Evolutionary conservation across 2,329 filamentous ascomycete species (phyloP).

Genomic region (Ophiostoma montium): DNA sequence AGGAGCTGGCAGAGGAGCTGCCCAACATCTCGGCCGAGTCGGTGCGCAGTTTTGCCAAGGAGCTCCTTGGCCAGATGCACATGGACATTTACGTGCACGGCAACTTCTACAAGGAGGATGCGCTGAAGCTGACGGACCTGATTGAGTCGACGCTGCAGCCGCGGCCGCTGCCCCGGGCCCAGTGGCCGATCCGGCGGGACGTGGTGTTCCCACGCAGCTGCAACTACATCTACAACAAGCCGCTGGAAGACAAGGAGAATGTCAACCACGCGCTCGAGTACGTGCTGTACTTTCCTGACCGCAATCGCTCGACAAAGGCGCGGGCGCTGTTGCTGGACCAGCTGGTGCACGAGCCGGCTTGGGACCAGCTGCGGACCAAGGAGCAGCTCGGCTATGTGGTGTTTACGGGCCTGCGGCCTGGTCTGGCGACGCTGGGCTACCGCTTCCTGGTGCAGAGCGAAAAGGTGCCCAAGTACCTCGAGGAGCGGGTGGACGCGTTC

Average conservation of each 20-base stretch:
- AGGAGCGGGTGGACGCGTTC: constrained; percentile 78
- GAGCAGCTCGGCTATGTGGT: constrained; percentile 97
- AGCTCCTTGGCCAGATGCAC: constrained; percentile 69
- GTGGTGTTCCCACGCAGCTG: constrained; percentile 64
- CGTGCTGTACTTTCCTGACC: constrained; percentile 55
- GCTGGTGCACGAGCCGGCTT: constrained; percentile 83
- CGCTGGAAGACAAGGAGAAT: constrained; percentile 73
- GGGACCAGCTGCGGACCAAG: constrained; percentile 89
- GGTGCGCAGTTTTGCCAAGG: constrained; percentile 62
- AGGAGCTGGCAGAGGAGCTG: constrained; percentile 67
- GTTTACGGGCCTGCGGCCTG: constrained; percentile 61
- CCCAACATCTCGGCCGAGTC: constrained; percentile 59
- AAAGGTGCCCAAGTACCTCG: constrained; percentile 67
- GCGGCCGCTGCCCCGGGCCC: constrained; percentile 54
- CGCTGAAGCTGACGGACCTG: constrained; percentile 68
- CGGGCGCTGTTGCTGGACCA: constrained; percentile 74
- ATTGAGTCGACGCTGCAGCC: constrained; percentile 67
- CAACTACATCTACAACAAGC: constrained; percentile 72
- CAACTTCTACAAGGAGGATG: constrained; percentile 90
- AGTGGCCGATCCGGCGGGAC: constrained; percentile 68
- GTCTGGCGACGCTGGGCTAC: constrained; percentile 70
- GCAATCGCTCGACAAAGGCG: constrained; percentile 56
- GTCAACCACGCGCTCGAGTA: constrained; percentile 80
- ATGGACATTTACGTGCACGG: constrained; percentile 83
- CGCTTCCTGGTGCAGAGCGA: constrained; percentile 91